phyloP scores from a whole-genome alignment of 345 rosid genomes.

The Salix suchowensis region DNA sequence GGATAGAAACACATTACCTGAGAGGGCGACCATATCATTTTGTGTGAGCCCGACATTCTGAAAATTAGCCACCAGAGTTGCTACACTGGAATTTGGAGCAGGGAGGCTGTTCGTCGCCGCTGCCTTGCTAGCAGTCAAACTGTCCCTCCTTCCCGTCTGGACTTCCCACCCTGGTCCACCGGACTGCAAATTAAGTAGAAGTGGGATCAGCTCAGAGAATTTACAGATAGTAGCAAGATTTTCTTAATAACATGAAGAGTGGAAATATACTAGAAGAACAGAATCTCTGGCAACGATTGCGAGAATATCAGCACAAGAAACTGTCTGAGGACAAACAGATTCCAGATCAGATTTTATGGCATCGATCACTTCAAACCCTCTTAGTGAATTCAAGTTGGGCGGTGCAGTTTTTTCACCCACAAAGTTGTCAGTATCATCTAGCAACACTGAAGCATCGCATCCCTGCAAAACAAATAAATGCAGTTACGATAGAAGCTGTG shows the following conservation, averaged over 20 bases:
- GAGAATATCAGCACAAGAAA: slow-evolving; percentile 87
- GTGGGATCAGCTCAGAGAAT: not conserved
- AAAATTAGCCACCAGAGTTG: slow-evolving; percentile 49
- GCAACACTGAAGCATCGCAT: slow-evolving; percentile 75
- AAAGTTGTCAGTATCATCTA: slow-evolving; percentile 55
- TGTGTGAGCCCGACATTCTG: slow-evolving; percentile 66
- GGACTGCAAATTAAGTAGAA: slow-evolving; percentile 36
- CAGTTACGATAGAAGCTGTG: not conserved
- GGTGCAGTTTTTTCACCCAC: slow-evolving; percentile 80
- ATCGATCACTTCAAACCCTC: slow-evolving; percentile 83
- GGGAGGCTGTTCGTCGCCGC: slow-evolving; percentile 61
- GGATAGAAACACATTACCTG: slow-evolving; percentile 33
- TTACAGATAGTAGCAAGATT: not conserved
- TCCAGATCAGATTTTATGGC: slow-evolving; percentile 63
- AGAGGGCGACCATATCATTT: slow-evolving; percentile 68
- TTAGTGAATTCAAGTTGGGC: slow-evolving; percentile 70
- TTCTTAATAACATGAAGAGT: not conserved
- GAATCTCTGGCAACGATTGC: slow-evolving; percentile 77
- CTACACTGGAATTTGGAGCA: slow-evolving; percentile 65
- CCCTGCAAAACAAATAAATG: slow-evolving; percentile 41
- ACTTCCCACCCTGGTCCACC: slow-evolving; percentile 95
- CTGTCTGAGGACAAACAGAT: slow-evolving; percentile 63
- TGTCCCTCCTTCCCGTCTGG: slow-evolving; percentile 64
- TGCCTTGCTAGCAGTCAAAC: slow-evolving; percentile 59
- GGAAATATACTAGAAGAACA: slow-evolving; percentile 47